Evolutionary conservation across 768 basidiomycete species (phyloP).

Genomic region (Tulasnella sp.): DNA sequence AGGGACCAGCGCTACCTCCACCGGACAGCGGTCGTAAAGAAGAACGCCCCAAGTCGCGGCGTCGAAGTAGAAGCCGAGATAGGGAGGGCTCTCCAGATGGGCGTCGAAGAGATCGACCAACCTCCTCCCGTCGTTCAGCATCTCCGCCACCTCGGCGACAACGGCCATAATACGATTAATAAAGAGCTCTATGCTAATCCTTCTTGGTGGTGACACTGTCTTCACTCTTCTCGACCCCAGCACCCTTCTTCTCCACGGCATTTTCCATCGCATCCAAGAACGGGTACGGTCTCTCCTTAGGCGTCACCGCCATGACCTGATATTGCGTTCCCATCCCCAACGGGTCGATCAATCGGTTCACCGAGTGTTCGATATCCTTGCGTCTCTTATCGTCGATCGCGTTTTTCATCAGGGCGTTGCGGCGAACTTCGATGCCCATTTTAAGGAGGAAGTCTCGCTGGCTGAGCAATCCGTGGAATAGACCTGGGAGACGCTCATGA

Average conservation of each 20-base stretch:
- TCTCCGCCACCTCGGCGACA: conserved; percentile 4
- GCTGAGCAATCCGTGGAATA: conserved; percentile 59
- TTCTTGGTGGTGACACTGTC: neutral
- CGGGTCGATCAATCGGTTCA: conserved; percentile 68
- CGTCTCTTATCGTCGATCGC: conserved; percentile 47
- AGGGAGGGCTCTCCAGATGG: neutral
- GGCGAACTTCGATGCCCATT: conserved; percentile 69
- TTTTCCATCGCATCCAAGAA: conserved; percentile 7
- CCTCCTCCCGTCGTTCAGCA: neutral
- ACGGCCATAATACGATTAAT: conserved; percentile 3
- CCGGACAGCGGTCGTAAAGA: neutral
- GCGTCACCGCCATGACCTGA: conserved; percentile 63
- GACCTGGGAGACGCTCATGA: neutral
- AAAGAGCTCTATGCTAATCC: neutral
- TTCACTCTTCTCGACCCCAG: neutral
- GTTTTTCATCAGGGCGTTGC: conserved; percentile 54
- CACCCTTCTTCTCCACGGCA: neutral
- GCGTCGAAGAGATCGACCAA: neutral
- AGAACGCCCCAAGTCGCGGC: neutral
- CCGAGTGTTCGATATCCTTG: conserved; percentile 54
- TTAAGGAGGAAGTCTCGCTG: conserved; percentile 74
- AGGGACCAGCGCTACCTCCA: neutral
- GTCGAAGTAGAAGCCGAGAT: neutral
- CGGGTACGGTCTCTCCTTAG: conserved; percentile 17
- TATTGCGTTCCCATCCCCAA: conserved; percentile 86